A percentile compares a stretch with the other conserved stretches of the same genome.
Conservation (phyloP, 2,329 filamentous ascomycete genomes). For the Myotisia sp. region DNA sequence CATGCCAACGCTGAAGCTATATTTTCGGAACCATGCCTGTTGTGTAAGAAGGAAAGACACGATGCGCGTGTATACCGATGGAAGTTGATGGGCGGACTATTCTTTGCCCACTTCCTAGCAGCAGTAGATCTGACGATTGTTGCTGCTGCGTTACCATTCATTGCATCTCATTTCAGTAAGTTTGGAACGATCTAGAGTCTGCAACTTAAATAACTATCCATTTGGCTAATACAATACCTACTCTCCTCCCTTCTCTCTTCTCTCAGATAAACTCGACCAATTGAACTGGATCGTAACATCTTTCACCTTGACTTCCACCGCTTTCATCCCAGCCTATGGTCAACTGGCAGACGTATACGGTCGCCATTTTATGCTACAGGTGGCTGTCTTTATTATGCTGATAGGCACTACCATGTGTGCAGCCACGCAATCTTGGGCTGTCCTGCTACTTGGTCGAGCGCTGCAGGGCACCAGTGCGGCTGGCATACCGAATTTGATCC, state of each 20-base stretch:
- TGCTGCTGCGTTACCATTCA: constrained; percentile 46
- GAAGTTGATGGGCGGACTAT: constrained; percentile 46
- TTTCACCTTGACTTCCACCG: constrained; percentile 53
- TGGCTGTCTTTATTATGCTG: constrained; percentile 43
- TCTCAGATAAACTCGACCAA: constrained; percentile 38
- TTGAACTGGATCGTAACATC: constrained; percentile 57
- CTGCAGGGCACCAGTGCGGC: constrained; percentile 50
- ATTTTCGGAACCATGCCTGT: constrained; percentile 8
- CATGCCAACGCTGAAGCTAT: too few relatives aligned
- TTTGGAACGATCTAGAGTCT: constrained; percentile 1
- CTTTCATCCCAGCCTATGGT: constrained; percentile 53
- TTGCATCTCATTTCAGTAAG: constrained; percentile 50
- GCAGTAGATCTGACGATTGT: constrained; percentile 52
- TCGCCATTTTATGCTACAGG: constrained; percentile 44
- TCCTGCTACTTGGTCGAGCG: constrained; percentile 49
- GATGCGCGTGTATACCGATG: constrained; percentile 36
- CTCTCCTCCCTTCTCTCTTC: constrained; percentile 1
- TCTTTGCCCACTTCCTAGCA: constrained; percentile 47
- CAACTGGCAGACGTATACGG: constrained; percentile 53
- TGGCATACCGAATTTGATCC: constrained; percentile 46
- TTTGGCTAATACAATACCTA: neutral
- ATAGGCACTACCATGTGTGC: constrained; percentile 50
- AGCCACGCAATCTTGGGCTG: constrained; percentile 40
- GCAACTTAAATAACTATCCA: neutral
- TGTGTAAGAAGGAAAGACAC: constrained; percentile 23